Percentiles rank a stretch among this genome's conserved stretches.
Conservation (phyloP, 2,329 filamentous ascomycete species). For the Colletotrichum sansevieriae region DNA sequence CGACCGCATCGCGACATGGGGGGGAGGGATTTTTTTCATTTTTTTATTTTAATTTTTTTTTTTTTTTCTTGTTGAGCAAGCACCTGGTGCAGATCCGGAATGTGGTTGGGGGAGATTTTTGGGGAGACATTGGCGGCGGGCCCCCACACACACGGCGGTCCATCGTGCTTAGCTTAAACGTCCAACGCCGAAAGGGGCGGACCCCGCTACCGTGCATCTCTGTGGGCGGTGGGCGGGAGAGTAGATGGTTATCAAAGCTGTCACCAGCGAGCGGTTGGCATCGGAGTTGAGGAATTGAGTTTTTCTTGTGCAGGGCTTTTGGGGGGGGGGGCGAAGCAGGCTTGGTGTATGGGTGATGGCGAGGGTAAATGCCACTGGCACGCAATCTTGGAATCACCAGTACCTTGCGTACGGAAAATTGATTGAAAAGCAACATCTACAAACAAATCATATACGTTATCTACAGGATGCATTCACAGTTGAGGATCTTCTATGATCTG, state of each 20-base stretch:
- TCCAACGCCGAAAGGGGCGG: constrained; percentile 11
- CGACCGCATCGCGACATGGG: constrained; percentile 20
- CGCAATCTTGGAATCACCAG: neutral
- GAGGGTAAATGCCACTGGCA: constrained; percentile 3
- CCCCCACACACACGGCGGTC: constrained; percentile 7
- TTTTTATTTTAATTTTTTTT: too few relatives aligned
- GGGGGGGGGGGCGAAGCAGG: neutral
- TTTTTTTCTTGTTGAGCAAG: constrained; percentile 40
- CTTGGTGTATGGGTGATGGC: neutral
- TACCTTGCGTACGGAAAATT: neutral
- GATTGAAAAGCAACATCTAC: neutral
- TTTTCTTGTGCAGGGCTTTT: constrained; percentile 19
- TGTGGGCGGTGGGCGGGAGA: constrained; percentile 7
- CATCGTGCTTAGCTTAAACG: constrained; percentile 30
- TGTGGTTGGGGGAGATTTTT: constrained; percentile 29
- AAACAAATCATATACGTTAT: neutral
- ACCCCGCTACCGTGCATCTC: constrained; percentile 34
- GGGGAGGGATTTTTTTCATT: constrained; percentile 20
- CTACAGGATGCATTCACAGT: too few relatives aligned
- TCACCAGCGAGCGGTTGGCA: constrained; percentile 31
- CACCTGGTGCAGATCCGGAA: constrained; percentile 32
- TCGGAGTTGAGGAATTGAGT: constrained; percentile 34
- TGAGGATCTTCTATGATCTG: too few relatives aligned
- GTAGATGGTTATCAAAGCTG: constrained; percentile 34
- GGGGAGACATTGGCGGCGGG: constrained; percentile 24